These are phyloP conservation scores for Pezicula radicicola DNA, from an alignment of 2,329 filamentous ascomycete species.

Conservation along the genomic window DNA sequence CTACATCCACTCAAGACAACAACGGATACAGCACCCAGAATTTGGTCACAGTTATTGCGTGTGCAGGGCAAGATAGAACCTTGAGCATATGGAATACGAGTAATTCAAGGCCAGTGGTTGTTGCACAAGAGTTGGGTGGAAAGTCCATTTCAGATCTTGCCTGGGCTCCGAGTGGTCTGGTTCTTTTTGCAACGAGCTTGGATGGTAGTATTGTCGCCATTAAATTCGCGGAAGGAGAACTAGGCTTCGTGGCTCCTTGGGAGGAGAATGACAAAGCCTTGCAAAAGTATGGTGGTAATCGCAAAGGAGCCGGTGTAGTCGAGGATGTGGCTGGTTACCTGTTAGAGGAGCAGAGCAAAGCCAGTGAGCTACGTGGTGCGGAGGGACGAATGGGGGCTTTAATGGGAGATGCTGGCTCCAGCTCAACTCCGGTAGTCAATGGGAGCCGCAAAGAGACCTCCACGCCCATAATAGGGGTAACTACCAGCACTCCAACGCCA, in stretches of 20 bases:
- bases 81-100: constrained; percentile 98
- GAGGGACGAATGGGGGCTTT: constrained; percentile 97
- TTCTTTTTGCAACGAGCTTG: constrained; percentile 79
- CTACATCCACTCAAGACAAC: constrained; percentile 44
- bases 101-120: constrained; percentile 84
- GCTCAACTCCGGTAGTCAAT: constrained; percentile 25
- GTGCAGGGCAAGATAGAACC: constrained; percentile 94
- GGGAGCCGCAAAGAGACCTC: constrained; percentile 20
- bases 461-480: constrained; percentile 18
- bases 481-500: constrained; percentile 7
- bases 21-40: constrained; percentile 44
- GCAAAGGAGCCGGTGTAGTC: constrained; percentile 84
- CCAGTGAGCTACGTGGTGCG: constrained; percentile 82
- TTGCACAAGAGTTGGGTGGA: constrained; percentile 80
- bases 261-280: constrained; percentile 91
- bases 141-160: constrained; percentile 94
- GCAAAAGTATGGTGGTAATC: constrained; percentile 85
- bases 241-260: constrained; percentile 82
- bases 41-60: constrained; percentile 90
- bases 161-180: constrained; percentile 90
- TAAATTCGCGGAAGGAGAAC: constrained; percentile 80
- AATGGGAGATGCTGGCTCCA: constrained; percentile 74
- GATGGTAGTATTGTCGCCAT: constrained; percentile 85
- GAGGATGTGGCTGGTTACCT: constrained; percentile 88
- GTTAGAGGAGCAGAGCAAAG: constrained; percentile 89